A percentile compares a stretch with the other conserved stretches of the same genome.
These are phyloP conservation scores for Alternaria solani DNA, from an alignment of 2,329 filamentous ascomycete species.

Conservation along the genomic window DNA sequence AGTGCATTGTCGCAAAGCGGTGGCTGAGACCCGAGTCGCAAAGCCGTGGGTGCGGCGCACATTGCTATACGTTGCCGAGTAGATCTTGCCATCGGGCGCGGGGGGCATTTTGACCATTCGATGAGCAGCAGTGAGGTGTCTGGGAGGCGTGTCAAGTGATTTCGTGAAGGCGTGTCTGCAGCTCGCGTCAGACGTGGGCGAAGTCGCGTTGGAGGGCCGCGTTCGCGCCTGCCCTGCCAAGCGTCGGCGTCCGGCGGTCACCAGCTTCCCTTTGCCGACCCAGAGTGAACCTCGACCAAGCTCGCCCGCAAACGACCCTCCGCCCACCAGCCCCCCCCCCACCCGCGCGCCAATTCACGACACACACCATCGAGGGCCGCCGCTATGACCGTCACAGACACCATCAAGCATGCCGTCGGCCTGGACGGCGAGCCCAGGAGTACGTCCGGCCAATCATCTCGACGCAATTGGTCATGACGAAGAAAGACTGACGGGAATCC, in stretches of 20 bases:
- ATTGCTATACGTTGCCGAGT: constrained; percentile 72
- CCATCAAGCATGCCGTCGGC: constrained; percentile 59
- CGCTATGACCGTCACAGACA: constrained; percentile 55
- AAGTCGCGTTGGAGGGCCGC: constrained; percentile 28
- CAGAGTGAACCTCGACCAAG: constrained; percentile 22
- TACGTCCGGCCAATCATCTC: constrained; percentile 36
- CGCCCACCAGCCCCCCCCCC: constrained; percentile 14
- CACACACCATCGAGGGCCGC: constrained; percentile 18
- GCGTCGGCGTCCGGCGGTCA: constrained; percentile 21
- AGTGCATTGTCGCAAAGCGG: constrained; percentile 23
- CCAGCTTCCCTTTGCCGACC: constrained; percentile 27
- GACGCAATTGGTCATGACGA: constrained; percentile 30
- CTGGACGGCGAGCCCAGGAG: constrained; percentile 48
- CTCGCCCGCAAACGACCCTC: constrained; percentile 20
- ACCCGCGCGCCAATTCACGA: constrained; percentile 35
- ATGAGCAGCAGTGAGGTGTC: constrained; percentile 8
- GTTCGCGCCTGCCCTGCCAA: constrained; percentile 30
- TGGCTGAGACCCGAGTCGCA: not conserved
- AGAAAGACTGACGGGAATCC: constrained; percentile 42
- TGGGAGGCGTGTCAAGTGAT: constrained; percentile 20
- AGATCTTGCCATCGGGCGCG: constrained; percentile 59
- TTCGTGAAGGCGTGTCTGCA: constrained; percentile 24
- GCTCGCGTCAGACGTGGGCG: constrained; percentile 17
- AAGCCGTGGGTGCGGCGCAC: constrained; percentile 17
- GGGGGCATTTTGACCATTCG: constrained; percentile 46